Evolutionary conservation across 352 stramenopile genomes (phyloP), one percentile per base, ranked within the genome.

Genomic region (Pythium aquatile): DNA sequence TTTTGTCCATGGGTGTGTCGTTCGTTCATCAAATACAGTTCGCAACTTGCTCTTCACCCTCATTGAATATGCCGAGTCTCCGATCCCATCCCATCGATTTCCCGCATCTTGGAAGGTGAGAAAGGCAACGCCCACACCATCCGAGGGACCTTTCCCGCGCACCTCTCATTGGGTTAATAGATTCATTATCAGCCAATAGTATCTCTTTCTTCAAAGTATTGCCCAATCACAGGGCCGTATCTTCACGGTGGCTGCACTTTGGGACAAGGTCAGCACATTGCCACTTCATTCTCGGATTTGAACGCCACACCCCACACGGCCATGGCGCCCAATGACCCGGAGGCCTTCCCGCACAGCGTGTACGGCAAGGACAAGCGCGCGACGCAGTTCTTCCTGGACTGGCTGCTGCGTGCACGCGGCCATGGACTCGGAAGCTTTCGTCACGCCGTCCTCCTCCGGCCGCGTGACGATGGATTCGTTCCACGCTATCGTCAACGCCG

Each of bases 311-410:
- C 1, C 47, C 7, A 16, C 47, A n/a, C 47, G 24, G 24, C 7
- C 47, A 53, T 33, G 24, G 47, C 26, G 47, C 47, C 20, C 20
- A 53, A 33, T 9, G 47, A 53, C 30, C 6, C 39, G 3, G 4
- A 28, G 29, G 32, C 29, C 44, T 40, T 58, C 29, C 60, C 51
- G 13, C 52, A 44, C 39, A 51, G 39, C 60, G 39, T 61, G 40
- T 61, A 61, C 53, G 32, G 10, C 42, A 40, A 53, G 37, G 61
- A 67, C 61, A 67, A 67, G 61, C 61, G 52, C 42, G 32, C 61
- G 5, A 67, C 52, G 16, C 32, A 55, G 26, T 67, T 51, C 39
- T 57, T 67, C 32, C 14, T 57, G n/a, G 30, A 61, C 24, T 67
- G 61, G 42, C 44, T 67, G 40, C 40, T 66, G 29, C 60, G 58